phyloP scores from a whole-genome alignment of 352 stramenopile genomes.

The Phytopythium helicoides region DNA sequence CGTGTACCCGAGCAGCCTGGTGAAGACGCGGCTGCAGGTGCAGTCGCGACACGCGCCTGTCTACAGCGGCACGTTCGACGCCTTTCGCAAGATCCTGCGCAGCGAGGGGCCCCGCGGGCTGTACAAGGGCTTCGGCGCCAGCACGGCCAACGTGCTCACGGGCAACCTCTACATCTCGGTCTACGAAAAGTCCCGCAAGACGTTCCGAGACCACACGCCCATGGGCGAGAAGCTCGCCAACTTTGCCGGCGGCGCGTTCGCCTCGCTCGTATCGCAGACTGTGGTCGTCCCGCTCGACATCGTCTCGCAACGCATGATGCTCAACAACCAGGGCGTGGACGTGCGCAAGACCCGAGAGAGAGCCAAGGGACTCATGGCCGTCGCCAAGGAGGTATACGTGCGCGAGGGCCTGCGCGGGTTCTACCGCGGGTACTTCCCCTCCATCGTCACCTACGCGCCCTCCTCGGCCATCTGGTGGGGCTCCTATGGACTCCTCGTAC shows the following conservation, averaged over 20 bases:
- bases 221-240: constrained; percentile 66
- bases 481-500: constrained; percentile 79
- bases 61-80: constrained; percentile 81
- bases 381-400: constrained; percentile 63
- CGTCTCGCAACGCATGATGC: constrained; percentile 89
- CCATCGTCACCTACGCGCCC: constrained; percentile 84
- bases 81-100: constrained; percentile 79
- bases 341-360: constrained; percentile 56
- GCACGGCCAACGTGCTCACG: constrained; percentile 79
- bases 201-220: constrained; percentile 58
- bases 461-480: constrained; percentile 88
- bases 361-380: constrained; percentile 50
- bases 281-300: constrained; percentile 87
- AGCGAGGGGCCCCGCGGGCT: constrained; percentile 74
- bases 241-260: constrained; percentile 70
- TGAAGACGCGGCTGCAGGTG: constrained; percentile 88
- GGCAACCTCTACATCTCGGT: constrained; percentile 90
- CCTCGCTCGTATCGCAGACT: constrained; percentile 83
- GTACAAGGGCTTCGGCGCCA: constrained; percentile 89
- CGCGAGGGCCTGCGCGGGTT: constrained; percentile 72
- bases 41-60: constrained; percentile 66
- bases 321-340: constrained; percentile 70
- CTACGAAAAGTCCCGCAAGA: constrained; percentile 82
- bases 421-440: constrained; percentile 82
- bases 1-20: constrained; percentile 86